phyloP scores from a whole-genome alignment of 345 rosid genomes.

The Populus nigra region DNA sequence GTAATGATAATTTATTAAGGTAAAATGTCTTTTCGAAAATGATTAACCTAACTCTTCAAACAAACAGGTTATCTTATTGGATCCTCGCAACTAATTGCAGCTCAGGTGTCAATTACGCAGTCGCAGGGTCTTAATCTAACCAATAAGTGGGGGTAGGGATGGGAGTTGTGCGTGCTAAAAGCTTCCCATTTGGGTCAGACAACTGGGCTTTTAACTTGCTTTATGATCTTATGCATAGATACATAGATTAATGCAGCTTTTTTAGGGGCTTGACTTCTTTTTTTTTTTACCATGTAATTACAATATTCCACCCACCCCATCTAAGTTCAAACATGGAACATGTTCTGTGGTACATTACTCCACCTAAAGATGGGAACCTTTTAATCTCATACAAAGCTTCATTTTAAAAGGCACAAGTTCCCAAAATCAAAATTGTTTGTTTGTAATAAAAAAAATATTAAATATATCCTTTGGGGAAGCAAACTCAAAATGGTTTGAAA shows the following conservation, averaged over 20 bases:
- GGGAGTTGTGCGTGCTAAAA: not conserved
- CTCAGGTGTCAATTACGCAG: slow-evolving; percentile 11
- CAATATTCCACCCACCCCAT: not conserved
- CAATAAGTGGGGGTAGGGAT: not conserved
- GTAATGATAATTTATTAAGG: not conserved
- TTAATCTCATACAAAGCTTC: not conserved
- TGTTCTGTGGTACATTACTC: not conserved
- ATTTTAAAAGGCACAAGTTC: not conserved
- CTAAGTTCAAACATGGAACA: not conserved
- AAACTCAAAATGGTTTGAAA: not conserved
- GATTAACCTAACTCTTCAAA: not conserved
- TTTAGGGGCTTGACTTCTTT: too few relatives aligned
- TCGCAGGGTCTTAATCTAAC: slow-evolving; percentile 2
- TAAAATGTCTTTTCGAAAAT: slow-evolving; percentile 5
- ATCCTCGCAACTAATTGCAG: not conserved
- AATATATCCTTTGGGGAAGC: not conserved
- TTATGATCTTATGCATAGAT: not conserved
- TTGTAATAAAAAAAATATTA: not conserved
- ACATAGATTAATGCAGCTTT: not conserved
- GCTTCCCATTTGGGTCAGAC: slow-evolving; percentile 23
- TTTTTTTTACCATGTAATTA: not conserved
- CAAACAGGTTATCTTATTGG: not conserved
- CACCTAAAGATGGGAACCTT: not conserved
- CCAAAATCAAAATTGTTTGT: too few relatives aligned
- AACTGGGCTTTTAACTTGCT: slow-evolving; percentile 21